Evolutionary conservation across 179 eudicot species (phyloP).

Genomic region (Drosera spatulata): DNA sequence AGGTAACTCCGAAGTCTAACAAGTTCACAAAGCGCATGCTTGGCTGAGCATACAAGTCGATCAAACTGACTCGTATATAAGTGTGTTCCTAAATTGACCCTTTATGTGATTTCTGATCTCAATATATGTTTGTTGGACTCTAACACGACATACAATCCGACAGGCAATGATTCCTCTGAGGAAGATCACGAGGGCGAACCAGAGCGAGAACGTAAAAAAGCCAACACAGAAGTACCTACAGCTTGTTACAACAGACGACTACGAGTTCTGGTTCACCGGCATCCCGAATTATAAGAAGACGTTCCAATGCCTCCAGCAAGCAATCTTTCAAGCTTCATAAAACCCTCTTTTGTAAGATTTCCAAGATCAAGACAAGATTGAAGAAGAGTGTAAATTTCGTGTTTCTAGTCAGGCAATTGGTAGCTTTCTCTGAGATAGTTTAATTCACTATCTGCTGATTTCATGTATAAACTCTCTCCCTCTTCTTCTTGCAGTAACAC

Average conservation of each 20-base stretch:
- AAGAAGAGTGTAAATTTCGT: not conserved
- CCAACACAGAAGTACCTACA: conserved; percentile 40
- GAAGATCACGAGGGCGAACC: conserved; percentile 31
- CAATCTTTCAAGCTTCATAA: conserved; percentile 1
- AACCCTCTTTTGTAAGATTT: not conserved
- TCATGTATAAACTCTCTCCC: too few relatives aligned
- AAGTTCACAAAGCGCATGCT: not conserved
- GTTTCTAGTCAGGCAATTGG: too few relatives aligned
- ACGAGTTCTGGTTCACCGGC: conserved; percentile 61
- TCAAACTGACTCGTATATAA: not conserved
- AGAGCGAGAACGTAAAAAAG: conserved; percentile 24
- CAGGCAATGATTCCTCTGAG: conserved; percentile 37
- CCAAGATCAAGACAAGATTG: not conserved
- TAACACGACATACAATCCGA: not conserved
- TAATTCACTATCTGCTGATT: too few relatives aligned
- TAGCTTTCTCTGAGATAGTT: too few relatives aligned
- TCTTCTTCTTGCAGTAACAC: too few relatives aligned
- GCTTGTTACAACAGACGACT: conserved; percentile 41
- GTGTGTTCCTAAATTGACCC: not conserved
- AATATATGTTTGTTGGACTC: not conserved
- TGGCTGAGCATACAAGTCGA: not conserved
- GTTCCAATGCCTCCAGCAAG: not conserved
- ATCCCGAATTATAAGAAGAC: conserved; percentile 4
- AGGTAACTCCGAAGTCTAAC: conserved; percentile 1
- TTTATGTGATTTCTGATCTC: not conserved